Percentiles rank a stretch among this genome's conserved stretches.
Evolutionary conservation across 1,284 basidiomycete species (phyloP).

Genomic region (Leccinum griseonigrum): DNA sequence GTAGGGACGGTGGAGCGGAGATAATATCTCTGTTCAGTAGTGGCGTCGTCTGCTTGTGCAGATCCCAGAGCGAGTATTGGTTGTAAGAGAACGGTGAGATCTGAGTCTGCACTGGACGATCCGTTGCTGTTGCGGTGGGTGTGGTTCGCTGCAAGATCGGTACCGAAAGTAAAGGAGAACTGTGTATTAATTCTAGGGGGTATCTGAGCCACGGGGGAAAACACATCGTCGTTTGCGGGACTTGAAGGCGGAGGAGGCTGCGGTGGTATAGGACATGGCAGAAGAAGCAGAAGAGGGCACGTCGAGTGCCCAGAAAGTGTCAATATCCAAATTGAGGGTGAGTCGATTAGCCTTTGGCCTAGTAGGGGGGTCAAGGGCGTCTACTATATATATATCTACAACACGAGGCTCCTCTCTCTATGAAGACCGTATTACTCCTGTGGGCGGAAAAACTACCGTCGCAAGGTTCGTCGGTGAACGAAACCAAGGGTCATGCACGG

Average conservation of each 20-base stretch:
- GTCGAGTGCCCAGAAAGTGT: constrained; percentile 18
- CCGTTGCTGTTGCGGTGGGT: constrained; percentile 1
- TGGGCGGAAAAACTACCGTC: constrained; percentile 8
- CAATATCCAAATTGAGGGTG: constrained; percentile 28
- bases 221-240: constrained; percentile 22
- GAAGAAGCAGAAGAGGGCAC: constrained; percentile 20
- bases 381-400: constrained; percentile 18
- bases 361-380: not conserved
- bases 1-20: constrained; percentile 25
- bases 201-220: constrained; percentile 1
- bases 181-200: constrained; percentile 6
- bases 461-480: constrained; percentile 21
- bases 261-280: constrained; percentile 29
- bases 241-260: constrained; percentile 11
- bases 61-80: constrained; percentile 11
- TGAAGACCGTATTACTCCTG: constrained; percentile 31
- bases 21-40: constrained; percentile 14
- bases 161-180: constrained; percentile 11
- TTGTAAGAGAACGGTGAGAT: constrained; percentile 20
- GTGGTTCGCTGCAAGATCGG: constrained; percentile 3
- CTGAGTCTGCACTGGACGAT: constrained; percentile 21
- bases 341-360: constrained; percentile 3
- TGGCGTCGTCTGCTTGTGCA: constrained; percentile 6
- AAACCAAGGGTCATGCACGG: constrained; percentile 14
- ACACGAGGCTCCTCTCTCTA: constrained; percentile 23